Evolutionary conservation across 306 rosid species (phyloP).

Genomic region (Casuarina cunninghamiana): DNA sequence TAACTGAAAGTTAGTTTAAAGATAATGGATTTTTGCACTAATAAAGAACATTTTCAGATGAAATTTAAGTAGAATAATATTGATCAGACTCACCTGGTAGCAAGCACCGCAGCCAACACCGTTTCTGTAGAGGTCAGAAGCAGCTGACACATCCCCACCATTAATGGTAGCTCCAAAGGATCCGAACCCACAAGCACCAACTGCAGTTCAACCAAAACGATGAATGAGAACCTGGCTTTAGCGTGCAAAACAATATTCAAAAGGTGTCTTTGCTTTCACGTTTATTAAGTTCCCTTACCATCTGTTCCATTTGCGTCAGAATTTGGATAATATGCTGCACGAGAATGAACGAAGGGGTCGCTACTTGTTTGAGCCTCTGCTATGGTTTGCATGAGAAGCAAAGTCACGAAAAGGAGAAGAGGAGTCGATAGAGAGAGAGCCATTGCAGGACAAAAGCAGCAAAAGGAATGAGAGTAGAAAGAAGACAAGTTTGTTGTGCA

Average conservation of each 20-base stretch:
- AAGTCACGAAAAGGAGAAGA: slow-evolving; percentile 39
- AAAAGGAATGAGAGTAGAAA: slow-evolving; percentile 17
- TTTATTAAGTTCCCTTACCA: slow-evolving; percentile 40
- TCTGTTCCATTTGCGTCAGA: slow-evolving; percentile 80
- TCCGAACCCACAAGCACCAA: slow-evolving; percentile 82
- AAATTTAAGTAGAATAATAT: not conserved
- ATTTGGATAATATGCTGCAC: slow-evolving; percentile 77
- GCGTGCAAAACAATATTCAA: not conserved
- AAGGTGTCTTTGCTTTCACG: not conserved
- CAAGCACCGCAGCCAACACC: slow-evolving; percentile 98
- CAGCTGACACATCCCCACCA: slow-evolving; percentile 87
- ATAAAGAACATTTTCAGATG: too few relatives aligned
- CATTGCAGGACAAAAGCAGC: slow-evolving; percentile 34
- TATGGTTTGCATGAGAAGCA: slow-evolving; percentile 57
- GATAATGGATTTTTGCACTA: too few relatives aligned
- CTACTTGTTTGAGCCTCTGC: slow-evolving; percentile 54
- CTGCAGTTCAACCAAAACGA: slow-evolving; percentile 38
- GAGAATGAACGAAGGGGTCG: slow-evolving; percentile 69
- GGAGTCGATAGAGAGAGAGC: slow-evolving; percentile 39
- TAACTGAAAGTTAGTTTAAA: too few relatives aligned
- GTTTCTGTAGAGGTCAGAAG: slow-evolving; percentile 65
- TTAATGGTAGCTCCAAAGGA: slow-evolving; percentile 85
- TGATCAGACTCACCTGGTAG: slow-evolving; percentile 62
- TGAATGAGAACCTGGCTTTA: slow-evolving; percentile 16
- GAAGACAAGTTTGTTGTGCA: slow-evolving; percentile 28